Conservation (phyloP, 345 rosid species). For the Fremontodendron californicum region DNA sequence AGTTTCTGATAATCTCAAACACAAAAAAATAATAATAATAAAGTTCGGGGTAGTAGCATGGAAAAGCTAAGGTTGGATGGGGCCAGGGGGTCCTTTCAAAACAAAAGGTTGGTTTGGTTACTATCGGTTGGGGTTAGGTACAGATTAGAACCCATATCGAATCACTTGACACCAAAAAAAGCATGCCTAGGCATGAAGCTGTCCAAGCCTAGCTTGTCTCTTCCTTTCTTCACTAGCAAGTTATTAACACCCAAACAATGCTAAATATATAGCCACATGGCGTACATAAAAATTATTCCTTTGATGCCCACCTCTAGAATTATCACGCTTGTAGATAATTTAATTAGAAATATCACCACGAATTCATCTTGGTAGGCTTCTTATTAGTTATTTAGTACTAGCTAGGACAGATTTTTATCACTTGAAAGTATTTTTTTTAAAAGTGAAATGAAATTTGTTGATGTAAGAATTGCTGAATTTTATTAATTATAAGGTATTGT, state of each 20-base stretch:
- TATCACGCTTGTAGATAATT: neutral
- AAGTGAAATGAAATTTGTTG: neutral
- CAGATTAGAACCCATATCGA: neutral
- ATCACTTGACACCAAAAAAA: neutral
- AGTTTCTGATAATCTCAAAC: too few species aligned
- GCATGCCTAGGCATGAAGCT: neutral
- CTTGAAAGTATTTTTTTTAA: neutral
- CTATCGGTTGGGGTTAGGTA: conserved; percentile 6
- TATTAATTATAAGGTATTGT: too few species aligned
- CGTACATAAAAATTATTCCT: neutral
- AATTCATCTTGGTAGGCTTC: neutral
- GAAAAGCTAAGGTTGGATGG: too few species aligned
- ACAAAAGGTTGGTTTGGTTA: neutral
- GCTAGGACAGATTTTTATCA: neutral
- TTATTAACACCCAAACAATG: neutral
- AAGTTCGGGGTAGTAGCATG: too few species aligned
- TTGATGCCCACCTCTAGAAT: neutral
- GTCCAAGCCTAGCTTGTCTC: conserved; percentile 6
- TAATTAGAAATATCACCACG: neutral
- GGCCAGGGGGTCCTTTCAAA: neutral
- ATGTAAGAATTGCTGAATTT: too few species aligned
- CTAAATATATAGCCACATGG: neutral
- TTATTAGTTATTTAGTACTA: neutral
- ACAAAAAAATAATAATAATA: too few species aligned
- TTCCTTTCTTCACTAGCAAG: conserved; percentile 18